Evolutionary conservation across 2,329 filamentous ascomycete species (phyloP).

Genomic region (Trichoderma afroharzianum): DNA sequence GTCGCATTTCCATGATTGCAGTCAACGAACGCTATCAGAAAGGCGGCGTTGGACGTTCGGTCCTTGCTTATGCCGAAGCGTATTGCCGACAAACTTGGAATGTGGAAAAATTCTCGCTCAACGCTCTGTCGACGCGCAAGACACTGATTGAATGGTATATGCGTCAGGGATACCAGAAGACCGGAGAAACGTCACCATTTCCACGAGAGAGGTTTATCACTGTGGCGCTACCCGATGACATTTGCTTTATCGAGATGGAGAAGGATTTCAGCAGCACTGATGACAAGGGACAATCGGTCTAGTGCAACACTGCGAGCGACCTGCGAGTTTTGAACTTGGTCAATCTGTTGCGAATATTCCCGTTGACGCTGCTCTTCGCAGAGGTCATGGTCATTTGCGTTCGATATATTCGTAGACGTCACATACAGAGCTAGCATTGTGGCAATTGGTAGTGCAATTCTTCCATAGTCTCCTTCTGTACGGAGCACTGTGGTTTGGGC

Average conservation of each 20-base stretch:
- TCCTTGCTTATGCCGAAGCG: slow-evolving; percentile 32
- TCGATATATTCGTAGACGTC: neutral
- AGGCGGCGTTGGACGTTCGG: slow-evolving; percentile 31
- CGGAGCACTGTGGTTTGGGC: neutral
- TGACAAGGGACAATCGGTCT: neutral
- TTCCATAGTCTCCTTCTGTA: neutral
- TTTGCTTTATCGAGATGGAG: slow-evolving; percentile 36
- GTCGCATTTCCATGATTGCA: slow-evolving; percentile 34
- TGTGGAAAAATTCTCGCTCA: slow-evolving; percentile 28
- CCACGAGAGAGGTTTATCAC: slow-evolving; percentile 24
- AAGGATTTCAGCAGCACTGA: slow-evolving; percentile 25
- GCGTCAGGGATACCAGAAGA: slow-evolving; percentile 32
- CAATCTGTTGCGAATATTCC: neutral
- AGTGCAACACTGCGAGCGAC: neutral
- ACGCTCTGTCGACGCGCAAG: slow-evolving; percentile 33
- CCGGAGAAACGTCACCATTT: slow-evolving; percentile 33
- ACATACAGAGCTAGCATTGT: neutral
- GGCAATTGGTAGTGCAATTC: neutral
- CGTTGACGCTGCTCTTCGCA: neutral
- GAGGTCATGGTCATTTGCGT: neutral
- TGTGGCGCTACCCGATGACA: slow-evolving; percentile 25
- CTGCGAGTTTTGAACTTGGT: neutral
- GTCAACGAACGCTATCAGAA: slow-evolving; percentile 32
- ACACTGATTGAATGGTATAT: slow-evolving; percentile 36
- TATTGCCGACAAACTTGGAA: slow-evolving; percentile 30